A percentile compares a stretch with the other conserved stretches of the same genome.
Conservation (phyloP, 148 eudicot species). For the Vaccinium darrowii region DNA sequence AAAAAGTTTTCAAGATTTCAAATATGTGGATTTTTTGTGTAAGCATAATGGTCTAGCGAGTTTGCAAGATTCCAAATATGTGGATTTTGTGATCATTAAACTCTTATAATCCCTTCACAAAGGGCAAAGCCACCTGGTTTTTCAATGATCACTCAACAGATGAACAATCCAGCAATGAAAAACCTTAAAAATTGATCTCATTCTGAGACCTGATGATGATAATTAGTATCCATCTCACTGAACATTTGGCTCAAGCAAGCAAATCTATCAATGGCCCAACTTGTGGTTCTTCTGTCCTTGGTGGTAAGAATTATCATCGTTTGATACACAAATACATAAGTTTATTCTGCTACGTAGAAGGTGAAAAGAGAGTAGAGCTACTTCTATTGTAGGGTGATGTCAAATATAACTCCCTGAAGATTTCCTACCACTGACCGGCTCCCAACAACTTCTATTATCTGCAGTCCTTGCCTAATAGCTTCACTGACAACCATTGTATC, state of each 20-base stretch:
- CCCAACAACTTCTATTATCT: constrained; percentile 54
- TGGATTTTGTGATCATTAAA: neutral
- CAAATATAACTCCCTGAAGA: constrained; percentile 64
- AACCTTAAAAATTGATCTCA: neutral
- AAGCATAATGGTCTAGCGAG: neutral
- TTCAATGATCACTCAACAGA: neutral
- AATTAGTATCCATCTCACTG: neutral
- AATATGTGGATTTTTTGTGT: neutral
- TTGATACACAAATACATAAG: neutral
- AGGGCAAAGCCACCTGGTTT: neutral
- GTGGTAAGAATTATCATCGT: neutral
- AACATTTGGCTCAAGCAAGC: neutral
- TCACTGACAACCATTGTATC: constrained; percentile 67
- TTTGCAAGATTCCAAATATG: too few relatives aligned
- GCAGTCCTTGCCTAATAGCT: constrained; percentile 64
- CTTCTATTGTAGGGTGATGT: constrained; percentile 47
- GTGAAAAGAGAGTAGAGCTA: neutral
- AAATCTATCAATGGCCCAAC: neutral
- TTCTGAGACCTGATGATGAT: neutral
- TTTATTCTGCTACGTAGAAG: neutral
- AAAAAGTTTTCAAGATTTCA: neutral
- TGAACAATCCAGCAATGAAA: neutral
- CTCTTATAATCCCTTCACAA: neutral
- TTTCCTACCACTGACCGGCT: constrained; percentile 55
- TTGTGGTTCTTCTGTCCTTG: neutral